Percentiles rank a stretch among this genome's conserved stretches.
These are phyloP conservation scores for Novymonas esmeraldas DNA, from an alignment of 208 protist species.

Conservation along the genomic window DNA sequence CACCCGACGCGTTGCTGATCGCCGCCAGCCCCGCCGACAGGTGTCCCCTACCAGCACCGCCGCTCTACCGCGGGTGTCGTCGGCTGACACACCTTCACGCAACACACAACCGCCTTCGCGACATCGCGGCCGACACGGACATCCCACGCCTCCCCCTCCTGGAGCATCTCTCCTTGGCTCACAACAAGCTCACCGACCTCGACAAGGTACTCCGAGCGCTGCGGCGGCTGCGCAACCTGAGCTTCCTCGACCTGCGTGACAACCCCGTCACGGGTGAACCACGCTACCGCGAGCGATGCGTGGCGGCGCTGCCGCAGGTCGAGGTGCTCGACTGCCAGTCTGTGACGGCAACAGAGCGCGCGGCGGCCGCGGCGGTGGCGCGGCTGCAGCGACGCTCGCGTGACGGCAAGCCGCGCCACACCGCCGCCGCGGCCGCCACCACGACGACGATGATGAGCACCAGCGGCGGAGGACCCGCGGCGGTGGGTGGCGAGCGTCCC, in stretches of 20 bases:
- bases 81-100: slow-evolving; percentile 55
- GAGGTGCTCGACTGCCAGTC: slow-evolving; percentile 65
- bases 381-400: not conserved
- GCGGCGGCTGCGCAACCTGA: slow-evolving; percentile 48
- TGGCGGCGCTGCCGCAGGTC: slow-evolving; percentile 63
- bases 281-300: slow-evolving; percentile 63
- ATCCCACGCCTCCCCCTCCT: slow-evolving; percentile 55
- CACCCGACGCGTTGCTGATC: not conserved
- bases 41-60: not conserved
- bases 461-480: too few species aligned
- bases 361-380: slow-evolving; percentile 11
- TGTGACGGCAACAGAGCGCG: slow-evolving; percentile 61
- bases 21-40: not conserved
- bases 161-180: slow-evolving; percentile 58
- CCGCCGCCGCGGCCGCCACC: not conserved
- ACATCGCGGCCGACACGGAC: slow-evolving; percentile 44
- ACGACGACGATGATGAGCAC: not conserved
- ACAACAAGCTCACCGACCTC: slow-evolving; percentile 68
- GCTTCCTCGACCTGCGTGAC: slow-evolving; percentile 60
- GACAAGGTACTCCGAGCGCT: slow-evolving; percentile 38
- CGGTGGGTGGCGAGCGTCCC: too few species aligned
- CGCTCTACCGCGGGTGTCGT: slow-evolving; percentile 46
- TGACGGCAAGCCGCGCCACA: not conserved
- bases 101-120: slow-evolving; percentile 41
- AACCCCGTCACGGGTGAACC: slow-evolving; percentile 74